Conservation (phyloP, 2,329 filamentous ascomycete species). For the Xylaria sp. region DNA sequence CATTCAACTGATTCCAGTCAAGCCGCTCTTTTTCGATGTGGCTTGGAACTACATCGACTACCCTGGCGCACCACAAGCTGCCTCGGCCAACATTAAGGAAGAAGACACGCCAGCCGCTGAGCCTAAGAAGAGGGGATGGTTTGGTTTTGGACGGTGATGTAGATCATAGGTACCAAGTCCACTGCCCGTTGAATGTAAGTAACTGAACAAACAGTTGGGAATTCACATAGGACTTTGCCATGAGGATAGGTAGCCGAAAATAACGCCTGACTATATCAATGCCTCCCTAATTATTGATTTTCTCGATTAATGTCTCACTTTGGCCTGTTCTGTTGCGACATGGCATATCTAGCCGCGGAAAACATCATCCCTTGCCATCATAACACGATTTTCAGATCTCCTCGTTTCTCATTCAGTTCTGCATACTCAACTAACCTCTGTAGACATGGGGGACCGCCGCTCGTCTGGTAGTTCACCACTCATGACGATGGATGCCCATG, state of each 20-base stretch:
- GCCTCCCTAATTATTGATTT: not conserved
- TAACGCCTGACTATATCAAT: not conserved
- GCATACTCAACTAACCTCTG: not conserved
- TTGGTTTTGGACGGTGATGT: slow-evolving; percentile 58
- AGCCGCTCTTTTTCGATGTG: slow-evolving; percentile 92
- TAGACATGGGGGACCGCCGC: slow-evolving; percentile 22
- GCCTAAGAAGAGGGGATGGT: slow-evolving; percentile 67
- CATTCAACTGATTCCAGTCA: slow-evolving; percentile 77
- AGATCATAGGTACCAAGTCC: slow-evolving; percentile 17
- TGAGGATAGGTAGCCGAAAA: too few species aligned
- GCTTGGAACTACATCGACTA: slow-evolving; percentile 98
- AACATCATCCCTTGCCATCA: slow-evolving; percentile 20
- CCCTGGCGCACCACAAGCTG: slow-evolving; percentile 52
- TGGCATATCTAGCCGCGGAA: slow-evolving; percentile 17
- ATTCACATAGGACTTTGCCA: not conserved
- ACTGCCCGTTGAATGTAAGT: not conserved
- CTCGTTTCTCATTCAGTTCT: not conserved
- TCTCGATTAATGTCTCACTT: slow-evolving; percentile 16
- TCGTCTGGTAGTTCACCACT: slow-evolving; percentile 24
- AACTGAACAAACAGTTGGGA: not conserved
- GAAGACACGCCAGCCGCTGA: slow-evolving; percentile 36
- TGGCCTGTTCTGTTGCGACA: slow-evolving; percentile 20
- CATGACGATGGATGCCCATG: slow-evolving; percentile 20
- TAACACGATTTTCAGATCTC: not conserved
- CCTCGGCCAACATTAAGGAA: slow-evolving; percentile 26